Conservation (phyloP, 2,329 filamentous ascomycete genomes). For the Diaporthe nobilis region DNA sequence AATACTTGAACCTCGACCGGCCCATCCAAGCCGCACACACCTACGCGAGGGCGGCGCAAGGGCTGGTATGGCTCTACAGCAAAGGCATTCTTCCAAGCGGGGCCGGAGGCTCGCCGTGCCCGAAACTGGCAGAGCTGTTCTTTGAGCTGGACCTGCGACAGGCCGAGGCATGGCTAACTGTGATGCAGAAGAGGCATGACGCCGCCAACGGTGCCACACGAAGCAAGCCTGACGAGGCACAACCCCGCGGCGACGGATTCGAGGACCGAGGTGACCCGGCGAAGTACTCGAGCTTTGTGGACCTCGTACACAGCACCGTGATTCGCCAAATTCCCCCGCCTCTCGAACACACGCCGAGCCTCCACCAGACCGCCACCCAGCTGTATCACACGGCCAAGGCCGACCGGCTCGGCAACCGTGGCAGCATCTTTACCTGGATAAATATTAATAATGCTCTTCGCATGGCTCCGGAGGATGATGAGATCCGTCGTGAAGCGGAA, state of each 20-base stretch:
- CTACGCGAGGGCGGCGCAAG: background rate
- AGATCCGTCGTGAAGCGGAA: background rate
- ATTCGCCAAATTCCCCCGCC: background rate
- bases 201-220: background rate
- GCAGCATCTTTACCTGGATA: background rate
- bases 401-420: background rate
- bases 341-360: background rate
- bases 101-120: fast-evolving
- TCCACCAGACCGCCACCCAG: background rate
- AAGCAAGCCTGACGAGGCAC: background rate
- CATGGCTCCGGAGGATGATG: background rate
- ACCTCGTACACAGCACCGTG: background rate
- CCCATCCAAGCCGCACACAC: background rate
- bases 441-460: background rate
- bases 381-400: background rate
- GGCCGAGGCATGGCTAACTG: background rate
- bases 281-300: background rate
- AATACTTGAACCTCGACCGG: background rate
- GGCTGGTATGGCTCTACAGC: background rate
- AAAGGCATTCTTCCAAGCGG: background rate
- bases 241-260: background rate
- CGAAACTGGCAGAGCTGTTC: background rate
- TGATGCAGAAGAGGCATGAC: background rate
- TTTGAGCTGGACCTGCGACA: background rate
- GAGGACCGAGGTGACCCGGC: background rate